These are phyloP conservation scores for Suillus americanus DNA, from an alignment of 768 basidiomycete genomes.

Conservation along the genomic window DNA sequence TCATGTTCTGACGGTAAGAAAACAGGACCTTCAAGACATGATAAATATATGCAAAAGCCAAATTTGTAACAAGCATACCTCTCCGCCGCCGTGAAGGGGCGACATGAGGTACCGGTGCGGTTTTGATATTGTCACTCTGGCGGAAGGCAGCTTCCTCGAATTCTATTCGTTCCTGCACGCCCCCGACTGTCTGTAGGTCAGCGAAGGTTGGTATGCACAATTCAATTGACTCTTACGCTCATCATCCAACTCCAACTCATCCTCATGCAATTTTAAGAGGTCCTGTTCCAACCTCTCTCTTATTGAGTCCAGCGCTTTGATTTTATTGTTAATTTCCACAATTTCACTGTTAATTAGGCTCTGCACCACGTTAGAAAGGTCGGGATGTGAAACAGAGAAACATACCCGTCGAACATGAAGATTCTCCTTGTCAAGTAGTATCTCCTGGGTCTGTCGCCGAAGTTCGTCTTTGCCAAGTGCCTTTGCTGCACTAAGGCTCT, in stretches of 20 bases:
- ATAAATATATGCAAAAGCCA: constrained; percentile 10
- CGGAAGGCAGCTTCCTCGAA: constrained; percentile 55
- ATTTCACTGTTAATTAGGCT: constrained; percentile 86
- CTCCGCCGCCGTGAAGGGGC: constrained; percentile 35
- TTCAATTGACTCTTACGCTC: constrained; percentile 62
- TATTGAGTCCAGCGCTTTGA: constrained; percentile 79
- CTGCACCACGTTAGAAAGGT: constrained; percentile 39
- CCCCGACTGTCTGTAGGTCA: constrained; percentile 61
- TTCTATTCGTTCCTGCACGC: constrained; percentile 81
- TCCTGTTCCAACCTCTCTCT: constrained; percentile 78
- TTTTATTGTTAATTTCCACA: constrained; percentile 85
- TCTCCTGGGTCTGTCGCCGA: constrained; percentile 79
- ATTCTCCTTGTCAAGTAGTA: constrained; percentile 90
- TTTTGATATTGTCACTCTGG: constrained; percentile 20
- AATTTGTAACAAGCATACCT: constrained; percentile 14
- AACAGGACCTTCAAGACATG: constrained; percentile 64
- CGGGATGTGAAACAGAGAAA: background rate
- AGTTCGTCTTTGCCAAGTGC: constrained; percentile 84
- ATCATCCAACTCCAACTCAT: constrained; percentile 95
- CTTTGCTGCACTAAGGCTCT: constrained; percentile 69
- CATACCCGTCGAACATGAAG: constrained; percentile 79
- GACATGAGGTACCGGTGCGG: constrained; percentile 14
- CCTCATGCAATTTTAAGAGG: constrained; percentile 86
- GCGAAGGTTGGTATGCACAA: background rate
- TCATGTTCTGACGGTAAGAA: constrained; percentile 98